These are phyloP conservation scores for Cryoendolithus antarcticus DNA, from an alignment of 2,329 filamentous ascomycete species.

Conservation along the genomic window DNA sequence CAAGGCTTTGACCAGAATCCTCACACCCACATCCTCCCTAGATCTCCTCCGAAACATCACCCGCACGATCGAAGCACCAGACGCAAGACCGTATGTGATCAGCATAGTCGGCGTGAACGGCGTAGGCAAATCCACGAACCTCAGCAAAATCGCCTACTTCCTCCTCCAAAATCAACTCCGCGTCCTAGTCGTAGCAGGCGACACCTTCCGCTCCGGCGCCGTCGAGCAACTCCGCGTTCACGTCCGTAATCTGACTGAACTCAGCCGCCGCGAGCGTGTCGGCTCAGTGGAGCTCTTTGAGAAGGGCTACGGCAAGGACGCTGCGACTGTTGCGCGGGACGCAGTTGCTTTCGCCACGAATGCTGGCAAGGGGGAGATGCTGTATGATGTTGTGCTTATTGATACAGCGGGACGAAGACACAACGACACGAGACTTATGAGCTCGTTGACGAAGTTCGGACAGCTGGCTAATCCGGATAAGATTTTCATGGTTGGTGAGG, in stretches of 20 bases:
- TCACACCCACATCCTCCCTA: conserved; percentile 87
- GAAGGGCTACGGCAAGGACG: conserved; percentile 95
- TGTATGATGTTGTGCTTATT: conserved; percentile 86
- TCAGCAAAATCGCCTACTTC: conserved; percentile 97
- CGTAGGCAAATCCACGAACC: conserved; percentile 93
- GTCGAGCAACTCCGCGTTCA: conserved; percentile 96
- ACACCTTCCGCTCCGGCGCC: conserved; percentile 93
- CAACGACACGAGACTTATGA: conserved; percentile 94
- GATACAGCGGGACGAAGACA: conserved; percentile 91
- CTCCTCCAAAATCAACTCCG: conserved; percentile 93
- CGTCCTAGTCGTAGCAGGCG: conserved; percentile 84
- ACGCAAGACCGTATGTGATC: conserved; percentile 84
- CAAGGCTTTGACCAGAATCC: conserved; percentile 81
- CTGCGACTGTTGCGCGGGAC: conserved; percentile 87
- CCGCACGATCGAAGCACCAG: conserved; percentile 49
- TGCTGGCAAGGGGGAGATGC: conserved; percentile 25
- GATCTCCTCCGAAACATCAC: conserved; percentile 92
- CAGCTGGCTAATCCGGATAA: conserved; percentile 95
- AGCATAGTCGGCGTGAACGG: conserved; percentile 98
- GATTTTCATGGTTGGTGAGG: conserved; percentile 93
- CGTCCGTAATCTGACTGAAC: conserved; percentile 82
- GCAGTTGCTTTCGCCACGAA: conserved; percentile 70
- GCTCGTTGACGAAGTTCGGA: conserved; percentile 89
- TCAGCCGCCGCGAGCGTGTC: conserved; percentile 67
- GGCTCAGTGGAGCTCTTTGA: conserved; percentile 85